Evolutionary conservation across 2,329 filamentous ascomycete species (phyloP), one percentile per base, ranked within the genome.

Genomic region (Trichoderma koningii): DNA sequence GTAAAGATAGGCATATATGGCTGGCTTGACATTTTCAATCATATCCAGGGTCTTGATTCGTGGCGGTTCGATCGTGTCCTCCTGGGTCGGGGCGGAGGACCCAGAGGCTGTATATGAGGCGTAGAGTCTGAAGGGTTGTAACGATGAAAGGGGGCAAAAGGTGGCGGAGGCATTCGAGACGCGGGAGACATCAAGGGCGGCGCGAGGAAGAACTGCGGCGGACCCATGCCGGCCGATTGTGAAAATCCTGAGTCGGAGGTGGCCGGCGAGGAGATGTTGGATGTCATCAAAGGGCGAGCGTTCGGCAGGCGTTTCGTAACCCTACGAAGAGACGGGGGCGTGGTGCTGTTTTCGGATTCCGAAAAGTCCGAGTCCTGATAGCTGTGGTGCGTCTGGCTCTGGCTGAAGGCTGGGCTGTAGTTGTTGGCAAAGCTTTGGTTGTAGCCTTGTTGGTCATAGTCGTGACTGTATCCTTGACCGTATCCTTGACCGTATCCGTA

Each of bases 201-300:
- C 7, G 64, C 53, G 42, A 63, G 59, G 45, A 66, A 50, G 7
- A 42, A 66, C 17, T 52, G 51, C 2, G 64, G 64, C 15, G 63
- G 47, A 26, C 17, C 21, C 10, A 38, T 28, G 15, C 41, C 57
- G 17, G 17, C n/a, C 0, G 64, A 66, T 10, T 45, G 38, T 6
- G 64, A 66, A 38, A 45, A 66, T 42, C 21, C 56, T n/a, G 64
- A 63, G 30, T 63, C 56, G 21, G 64, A 63, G n/a, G 50, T 57
- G 10, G 64, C 41, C 6, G 64, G 64, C 17, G 59, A 63, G 21
- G 60, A 59, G 48, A 66, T 26, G 44, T 44, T 23, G n/a, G 45
- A 48, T 2, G 53, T 41, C 26, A 53, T 30, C 19, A 63, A 26
- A 7, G 53, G 57, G 7, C 60, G 41, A 28, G 42, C 26, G 38